Evolutionary conservation across 2,329 filamentous ascomycete genomes (phyloP).

Genomic region (Fusarium armeniacum): DNA sequence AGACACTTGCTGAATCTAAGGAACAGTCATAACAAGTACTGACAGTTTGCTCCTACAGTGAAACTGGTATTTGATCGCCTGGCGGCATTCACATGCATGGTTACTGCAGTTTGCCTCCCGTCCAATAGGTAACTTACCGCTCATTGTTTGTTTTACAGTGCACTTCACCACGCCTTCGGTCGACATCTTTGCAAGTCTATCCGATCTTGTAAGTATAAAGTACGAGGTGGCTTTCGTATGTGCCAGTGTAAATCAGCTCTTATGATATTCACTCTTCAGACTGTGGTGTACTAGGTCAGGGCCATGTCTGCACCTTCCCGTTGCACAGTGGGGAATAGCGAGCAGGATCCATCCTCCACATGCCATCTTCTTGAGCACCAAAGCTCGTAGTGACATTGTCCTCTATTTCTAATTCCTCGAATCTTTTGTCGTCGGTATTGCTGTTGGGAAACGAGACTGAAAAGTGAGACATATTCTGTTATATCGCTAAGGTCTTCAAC

Average conservation of each 20-base stretch:
- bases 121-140: not conserved
- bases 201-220: too few species aligned
- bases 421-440: not conserved
- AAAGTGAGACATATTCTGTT: accelerated
- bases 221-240: not conserved
- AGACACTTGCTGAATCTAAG: not conserved
- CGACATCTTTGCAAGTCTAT: not conserved
- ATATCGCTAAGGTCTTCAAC: accelerated
- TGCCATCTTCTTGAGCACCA: not conserved
- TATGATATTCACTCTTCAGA: not conserved
- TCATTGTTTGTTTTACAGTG: not conserved
- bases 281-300: not conserved
- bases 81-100: not conserved
- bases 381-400: not conserved
- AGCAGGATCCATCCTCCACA: not conserved
- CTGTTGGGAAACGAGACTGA: not conserved
- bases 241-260: not conserved
- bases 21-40: not conserved
- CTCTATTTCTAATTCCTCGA: not conserved
- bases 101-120: conserved; percentile 19
- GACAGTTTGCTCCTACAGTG: not conserved
- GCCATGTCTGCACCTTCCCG: not conserved
- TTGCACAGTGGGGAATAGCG: not conserved
- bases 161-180: not conserved
- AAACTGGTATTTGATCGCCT: not conserved